Conservation (phyloP, 2,329 filamentous ascomycete genomes). For the Stemphylium beticola region DNA sequence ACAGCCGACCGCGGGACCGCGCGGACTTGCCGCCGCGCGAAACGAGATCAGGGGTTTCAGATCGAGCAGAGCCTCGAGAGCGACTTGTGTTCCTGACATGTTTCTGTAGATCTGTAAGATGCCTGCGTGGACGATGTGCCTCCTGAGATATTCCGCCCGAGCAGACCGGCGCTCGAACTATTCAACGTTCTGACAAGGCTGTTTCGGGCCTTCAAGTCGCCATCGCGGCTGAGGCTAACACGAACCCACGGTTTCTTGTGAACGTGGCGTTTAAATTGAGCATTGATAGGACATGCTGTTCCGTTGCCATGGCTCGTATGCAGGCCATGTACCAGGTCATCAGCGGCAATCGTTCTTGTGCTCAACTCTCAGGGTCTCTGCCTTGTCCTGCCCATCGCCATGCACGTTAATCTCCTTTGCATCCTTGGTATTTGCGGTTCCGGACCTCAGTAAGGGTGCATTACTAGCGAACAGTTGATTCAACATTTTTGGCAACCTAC, state of each 20-base stretch:
- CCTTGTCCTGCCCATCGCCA: no score
- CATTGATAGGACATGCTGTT: not conserved
- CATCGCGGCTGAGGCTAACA: not conserved
- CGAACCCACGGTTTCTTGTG: not conserved
- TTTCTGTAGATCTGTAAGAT: not conserved
- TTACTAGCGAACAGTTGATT: no score
- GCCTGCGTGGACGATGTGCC: not conserved
- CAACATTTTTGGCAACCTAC: no score
- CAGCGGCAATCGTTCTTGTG: no score
- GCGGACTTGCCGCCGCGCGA: constrained; percentile 1
- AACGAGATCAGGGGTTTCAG: not conserved
- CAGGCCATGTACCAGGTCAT: no score
- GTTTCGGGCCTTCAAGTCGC: not conserved
- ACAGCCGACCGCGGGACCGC: constrained; percentile 1
- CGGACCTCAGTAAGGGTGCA: no score
- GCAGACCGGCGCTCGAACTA: not conserved
- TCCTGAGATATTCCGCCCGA: not conserved
- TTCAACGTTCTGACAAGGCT: not conserved
- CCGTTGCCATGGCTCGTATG: not conserved
- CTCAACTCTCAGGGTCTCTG: no score
- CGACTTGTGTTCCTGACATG: no score
- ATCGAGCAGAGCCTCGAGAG: not conserved
- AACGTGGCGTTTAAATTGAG: not conserved
- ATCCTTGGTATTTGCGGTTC: no score
- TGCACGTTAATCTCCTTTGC: no score